Percentiles rank a stretch among this genome's conserved stretches.
phyloP scores from a whole-genome alignment of 83 land plant genomes.

The Picea abies region DNA sequence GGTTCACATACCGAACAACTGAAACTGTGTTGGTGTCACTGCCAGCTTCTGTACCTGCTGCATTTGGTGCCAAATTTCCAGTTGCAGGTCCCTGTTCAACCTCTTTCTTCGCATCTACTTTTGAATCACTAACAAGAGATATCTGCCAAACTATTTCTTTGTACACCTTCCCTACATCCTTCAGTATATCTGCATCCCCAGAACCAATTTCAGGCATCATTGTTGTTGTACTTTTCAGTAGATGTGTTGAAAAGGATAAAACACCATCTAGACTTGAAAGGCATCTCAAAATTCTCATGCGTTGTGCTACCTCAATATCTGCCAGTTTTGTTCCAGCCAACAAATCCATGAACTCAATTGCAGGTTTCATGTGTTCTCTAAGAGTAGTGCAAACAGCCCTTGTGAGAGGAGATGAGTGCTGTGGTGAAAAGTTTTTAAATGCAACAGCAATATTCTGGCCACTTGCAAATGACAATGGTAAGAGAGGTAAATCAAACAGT shows the following conservation, averaged over 20 bases:
- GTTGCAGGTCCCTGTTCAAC: slow-evolving; percentile 32
- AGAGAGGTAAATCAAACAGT: slow-evolving; percentile 63
- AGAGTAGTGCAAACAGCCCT: slow-evolving; percentile 68
- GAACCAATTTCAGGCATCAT: slow-evolving; percentile 79
- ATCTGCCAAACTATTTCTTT: slow-evolving; percentile 90
- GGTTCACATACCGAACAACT: slow-evolving; percentile 64
- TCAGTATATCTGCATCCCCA: slow-evolving; percentile 70
- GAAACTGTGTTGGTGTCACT: slow-evolving; percentile 50
- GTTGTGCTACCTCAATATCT: slow-evolving; percentile 39
- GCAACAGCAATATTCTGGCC: slow-evolving; percentile 84
- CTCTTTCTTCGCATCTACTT: slow-evolving; percentile 57
- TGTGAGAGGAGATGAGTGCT: slow-evolving; percentile 78
- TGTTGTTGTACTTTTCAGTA: slow-evolving; percentile 69
- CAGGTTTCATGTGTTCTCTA: slow-evolving; percentile 71
- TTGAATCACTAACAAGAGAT: slow-evolving; percentile 59
- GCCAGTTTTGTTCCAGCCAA: slow-evolving; percentile 51
- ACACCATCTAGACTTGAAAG: slow-evolving; percentile 78
- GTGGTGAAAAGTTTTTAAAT: slow-evolving; percentile 87
- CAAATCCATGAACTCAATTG: slow-evolving; percentile 48
- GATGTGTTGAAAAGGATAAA: slow-evolving; percentile 60
- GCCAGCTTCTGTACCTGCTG: slow-evolving; percentile 60
- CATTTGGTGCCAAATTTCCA: slow-evolving; percentile 32
- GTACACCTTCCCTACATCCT: slow-evolving; percentile 71
- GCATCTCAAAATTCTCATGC: slow-evolving; percentile 46
- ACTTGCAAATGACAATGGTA: slow-evolving; percentile 72